phyloP scores from a whole-genome alignment of 306 rosid genomes.

The Castanospermum australe region DNA sequence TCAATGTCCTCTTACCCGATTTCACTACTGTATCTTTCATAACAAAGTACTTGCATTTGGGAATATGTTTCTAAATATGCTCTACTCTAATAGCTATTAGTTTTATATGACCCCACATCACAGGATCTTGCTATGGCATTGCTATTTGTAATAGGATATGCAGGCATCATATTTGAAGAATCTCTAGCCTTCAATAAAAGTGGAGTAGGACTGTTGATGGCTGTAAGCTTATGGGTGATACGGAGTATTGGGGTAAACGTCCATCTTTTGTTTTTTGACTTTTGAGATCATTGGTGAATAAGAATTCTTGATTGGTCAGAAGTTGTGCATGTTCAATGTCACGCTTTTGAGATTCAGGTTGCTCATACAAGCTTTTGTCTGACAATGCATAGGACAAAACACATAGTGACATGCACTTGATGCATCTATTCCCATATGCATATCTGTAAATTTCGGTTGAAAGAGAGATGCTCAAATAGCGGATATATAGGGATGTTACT shows the following conservation, averaged over 20 bases:
- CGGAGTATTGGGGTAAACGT: constrained; percentile 88
- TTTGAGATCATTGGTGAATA: constrained; percentile 15
- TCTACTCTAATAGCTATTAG: constrained; percentile 9
- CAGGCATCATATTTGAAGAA: constrained; percentile 95
- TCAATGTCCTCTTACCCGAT: constrained; percentile 19
- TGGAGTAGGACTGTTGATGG: constrained; percentile 97
- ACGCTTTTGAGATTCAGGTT: constrained; percentile 5
- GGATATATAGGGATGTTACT: background rate
- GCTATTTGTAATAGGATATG: constrained; percentile 89
- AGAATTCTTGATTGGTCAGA: constrained; percentile 12
- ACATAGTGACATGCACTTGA: background rate
- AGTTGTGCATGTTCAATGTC: background rate
- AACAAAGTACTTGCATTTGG: background rate
- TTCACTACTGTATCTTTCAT: constrained; percentile 5
- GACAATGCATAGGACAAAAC: background rate
- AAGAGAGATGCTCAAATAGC: background rate
- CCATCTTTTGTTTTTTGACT: constrained; percentile 1
- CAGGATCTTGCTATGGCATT: constrained; percentile 95
- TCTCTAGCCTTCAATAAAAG: constrained; percentile 92
- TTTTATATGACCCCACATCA: constrained; percentile 6
- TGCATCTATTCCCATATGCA: background rate
- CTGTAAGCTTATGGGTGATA: constrained; percentile 89
- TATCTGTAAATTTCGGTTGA: background rate
- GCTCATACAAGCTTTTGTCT: background rate
- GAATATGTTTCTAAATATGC: background rate